Conservation (phyloP, 2,329 filamentous ascomycete species). For the Septoria linicola region DNA sequence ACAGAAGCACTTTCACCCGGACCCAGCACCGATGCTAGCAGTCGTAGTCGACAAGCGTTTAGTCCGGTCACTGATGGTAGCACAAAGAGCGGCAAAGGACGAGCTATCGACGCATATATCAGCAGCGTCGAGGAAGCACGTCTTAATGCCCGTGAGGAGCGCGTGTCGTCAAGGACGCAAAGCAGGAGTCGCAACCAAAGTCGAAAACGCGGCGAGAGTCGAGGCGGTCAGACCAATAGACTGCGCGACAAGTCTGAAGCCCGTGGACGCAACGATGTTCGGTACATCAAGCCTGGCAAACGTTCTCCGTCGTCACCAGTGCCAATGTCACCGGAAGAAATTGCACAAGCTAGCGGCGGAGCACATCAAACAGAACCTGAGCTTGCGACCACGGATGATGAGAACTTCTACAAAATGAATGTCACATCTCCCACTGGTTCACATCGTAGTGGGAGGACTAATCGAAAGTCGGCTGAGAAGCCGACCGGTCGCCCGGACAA, state of each 20-base stretch:
- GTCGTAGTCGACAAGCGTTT: slow-evolving; percentile 40
- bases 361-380: slow-evolving; percentile 43
- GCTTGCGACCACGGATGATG: slow-evolving; percentile 50
- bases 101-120: slow-evolving; percentile 79
- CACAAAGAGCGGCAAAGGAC: slow-evolving; percentile 57
- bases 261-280: slow-evolving; percentile 64
- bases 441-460: slow-evolving; percentile 20
- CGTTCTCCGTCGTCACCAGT: slow-evolving; percentile 88
- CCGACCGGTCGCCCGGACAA: slow-evolving; percentile 1
- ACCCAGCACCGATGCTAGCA: slow-evolving; percentile 21
- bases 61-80: slow-evolving; percentile 50
- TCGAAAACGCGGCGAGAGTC: slow-evolving; percentile 47
- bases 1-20: slow-evolving; percentile 28
- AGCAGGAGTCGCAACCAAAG: slow-evolving; percentile 49
- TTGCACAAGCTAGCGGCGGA: slow-evolving; percentile 37
- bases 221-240: slow-evolving; percentile 44
- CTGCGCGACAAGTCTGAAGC: slow-evolving; percentile 59
- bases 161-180: slow-evolving; percentile 30
- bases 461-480: slow-evolving; percentile 11
- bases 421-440: slow-evolving; percentile 38
- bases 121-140: slow-evolving; percentile 75
- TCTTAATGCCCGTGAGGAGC: slow-evolving; percentile 39
- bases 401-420: slow-evolving; percentile 48
- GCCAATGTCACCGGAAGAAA: slow-evolving; percentile 89
- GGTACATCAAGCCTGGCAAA: slow-evolving; percentile 73